Conservation (phyloP, 176 grass and related monocot species). For the Carex cristatella region DNA sequence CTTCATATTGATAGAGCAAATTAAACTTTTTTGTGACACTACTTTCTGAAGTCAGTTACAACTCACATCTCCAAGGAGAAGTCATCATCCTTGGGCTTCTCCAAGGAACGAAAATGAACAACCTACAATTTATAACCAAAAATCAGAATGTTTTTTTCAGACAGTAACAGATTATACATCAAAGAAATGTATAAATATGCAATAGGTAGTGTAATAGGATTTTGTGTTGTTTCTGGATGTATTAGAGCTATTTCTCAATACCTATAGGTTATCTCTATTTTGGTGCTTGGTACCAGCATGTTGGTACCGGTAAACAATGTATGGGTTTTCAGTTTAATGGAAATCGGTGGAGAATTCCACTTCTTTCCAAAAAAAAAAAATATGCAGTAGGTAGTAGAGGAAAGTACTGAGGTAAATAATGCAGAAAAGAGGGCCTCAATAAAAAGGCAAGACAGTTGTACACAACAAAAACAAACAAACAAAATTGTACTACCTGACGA, state of each 20-base stretch:
- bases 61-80: slow-evolving; percentile 92
- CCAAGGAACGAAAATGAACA: slow-evolving; percentile 85
- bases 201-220: background rate
- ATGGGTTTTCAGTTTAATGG: no score
- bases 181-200: background rate
- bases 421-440: background rate
- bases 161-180: background rate
- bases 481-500: slow-evolving; percentile 51
- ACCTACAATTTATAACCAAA: slow-evolving; percentile 54
- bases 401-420: background rate
- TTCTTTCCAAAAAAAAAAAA: background rate
- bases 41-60: slow-evolving; percentile 16
- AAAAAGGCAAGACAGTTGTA: background rate
- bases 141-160: background rate
- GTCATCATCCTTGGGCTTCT: slow-evolving; percentile 94
- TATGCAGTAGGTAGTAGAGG: background rate
- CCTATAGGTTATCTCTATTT: no score
- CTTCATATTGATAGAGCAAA: slow-evolving; percentile 6
- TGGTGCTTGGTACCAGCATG: no score
- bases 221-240: no score
- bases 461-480: background rate
- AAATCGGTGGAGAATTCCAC: no score
- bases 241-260: no score
- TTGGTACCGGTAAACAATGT: no score
- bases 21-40: background rate